phyloP scores from a whole-genome alignment of 129 eudicot species.

The Dittrichia graveolens region DNA sequence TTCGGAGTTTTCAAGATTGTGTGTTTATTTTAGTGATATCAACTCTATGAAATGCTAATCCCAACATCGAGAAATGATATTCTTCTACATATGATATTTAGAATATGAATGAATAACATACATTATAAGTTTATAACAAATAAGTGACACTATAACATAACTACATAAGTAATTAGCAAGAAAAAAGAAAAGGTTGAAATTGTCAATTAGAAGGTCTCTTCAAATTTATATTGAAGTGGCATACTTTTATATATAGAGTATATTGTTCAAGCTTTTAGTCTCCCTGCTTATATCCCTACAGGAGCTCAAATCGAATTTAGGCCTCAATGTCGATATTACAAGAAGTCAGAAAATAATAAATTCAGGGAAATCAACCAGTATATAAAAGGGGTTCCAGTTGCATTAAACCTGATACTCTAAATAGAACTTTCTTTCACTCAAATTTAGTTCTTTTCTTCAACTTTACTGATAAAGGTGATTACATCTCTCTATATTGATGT shows the following conservation, averaged over 20 bases:
- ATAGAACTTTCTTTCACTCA: neutral
- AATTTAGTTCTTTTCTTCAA: constrained; percentile 13
- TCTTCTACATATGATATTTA: no score
- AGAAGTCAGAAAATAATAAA: neutral
- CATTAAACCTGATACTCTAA: neutral
- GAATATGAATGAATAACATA: neutral
- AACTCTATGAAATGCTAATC: neutral
- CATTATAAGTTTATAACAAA: neutral
- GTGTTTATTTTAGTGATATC: neutral
- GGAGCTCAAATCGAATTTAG: neutral
- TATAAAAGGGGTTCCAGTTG: neutral
- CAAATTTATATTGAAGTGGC: neutral
- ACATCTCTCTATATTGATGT: neutral
- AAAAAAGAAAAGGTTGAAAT: neutral
- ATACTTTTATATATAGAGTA: neutral
- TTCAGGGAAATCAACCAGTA: neutral
- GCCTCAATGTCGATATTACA: neutral
- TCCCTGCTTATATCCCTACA: neutral
- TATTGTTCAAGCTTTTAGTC: neutral
- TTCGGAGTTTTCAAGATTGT: neutral
- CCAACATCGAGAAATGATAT: neutral
- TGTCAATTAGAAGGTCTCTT: neutral
- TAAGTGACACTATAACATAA: neutral
- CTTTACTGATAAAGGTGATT: neutral
- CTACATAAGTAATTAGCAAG: neutral